A percentile compares a stretch with the other conserved stretches of the same genome.
These are phyloP conservation scores for Margaritispora aquatica DNA, from an alignment of 495 filamentous ascomycete genomes.

Conservation along the genomic window DNA sequence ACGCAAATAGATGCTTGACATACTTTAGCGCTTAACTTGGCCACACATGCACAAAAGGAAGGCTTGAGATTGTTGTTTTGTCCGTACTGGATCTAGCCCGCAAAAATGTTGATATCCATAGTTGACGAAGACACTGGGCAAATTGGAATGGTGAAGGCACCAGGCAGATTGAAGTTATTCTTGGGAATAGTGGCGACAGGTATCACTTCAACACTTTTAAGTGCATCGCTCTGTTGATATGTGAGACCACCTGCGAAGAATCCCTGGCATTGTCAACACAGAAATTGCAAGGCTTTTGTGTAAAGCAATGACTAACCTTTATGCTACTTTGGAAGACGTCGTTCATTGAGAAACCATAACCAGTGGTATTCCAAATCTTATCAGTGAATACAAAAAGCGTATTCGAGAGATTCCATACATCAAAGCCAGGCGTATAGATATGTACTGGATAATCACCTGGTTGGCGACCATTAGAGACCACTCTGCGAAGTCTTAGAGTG, in stretches of 20 bases:
- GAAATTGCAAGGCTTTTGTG: not conserved
- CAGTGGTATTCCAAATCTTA: not conserved
- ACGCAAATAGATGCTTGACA: too few relatives aligned
- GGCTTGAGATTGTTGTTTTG: not conserved
- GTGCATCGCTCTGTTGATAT: not conserved
- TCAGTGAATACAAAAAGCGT: not conserved
- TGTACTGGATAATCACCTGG: not conserved
- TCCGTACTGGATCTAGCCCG: not conserved
- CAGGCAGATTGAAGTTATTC: not conserved
- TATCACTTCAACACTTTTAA: not conserved
- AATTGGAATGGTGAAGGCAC: not conserved
- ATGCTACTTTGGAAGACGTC: not conserved
- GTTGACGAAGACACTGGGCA: not conserved
- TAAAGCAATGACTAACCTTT: too few relatives aligned
- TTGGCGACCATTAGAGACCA: not conserved
- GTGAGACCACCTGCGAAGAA: not conserved
- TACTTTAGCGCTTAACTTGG: not conserved
- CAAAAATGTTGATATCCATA: not conserved
- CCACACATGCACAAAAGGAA: not conserved
- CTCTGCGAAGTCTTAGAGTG: not conserved
- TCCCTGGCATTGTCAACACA: too few relatives aligned
- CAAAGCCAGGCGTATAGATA: not conserved
- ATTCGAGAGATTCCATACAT: not conserved
- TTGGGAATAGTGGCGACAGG: not conserved
- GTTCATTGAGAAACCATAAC: not conserved